phyloP scores from a whole-genome alignment of 228 moss, liverwort and hornwort genomes.

The Sphagnum magellanicum region DNA sequence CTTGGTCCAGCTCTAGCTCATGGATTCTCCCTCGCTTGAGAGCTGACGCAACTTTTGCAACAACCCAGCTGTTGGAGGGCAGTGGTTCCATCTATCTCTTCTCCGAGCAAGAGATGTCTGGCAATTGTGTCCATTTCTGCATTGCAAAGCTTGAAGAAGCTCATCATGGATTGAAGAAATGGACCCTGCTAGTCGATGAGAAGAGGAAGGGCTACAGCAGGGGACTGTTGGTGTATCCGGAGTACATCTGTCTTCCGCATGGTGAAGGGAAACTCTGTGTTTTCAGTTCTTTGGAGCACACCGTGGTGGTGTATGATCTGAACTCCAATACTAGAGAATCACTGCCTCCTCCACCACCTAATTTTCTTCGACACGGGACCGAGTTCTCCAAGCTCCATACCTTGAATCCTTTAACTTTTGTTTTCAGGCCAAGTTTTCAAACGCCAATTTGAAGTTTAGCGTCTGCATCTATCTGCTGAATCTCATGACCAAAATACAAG shows the following conservation, averaged over 20 bases:
- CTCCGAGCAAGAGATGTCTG: not conserved
- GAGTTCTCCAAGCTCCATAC: no score
- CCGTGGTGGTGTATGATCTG: not conserved
- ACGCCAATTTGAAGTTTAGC: no score
- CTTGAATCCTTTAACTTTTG: no score
- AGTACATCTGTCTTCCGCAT: conserved; percentile 1
- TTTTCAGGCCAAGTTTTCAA: no score
- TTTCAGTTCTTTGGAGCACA: not conserved
- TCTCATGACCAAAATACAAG: no score
- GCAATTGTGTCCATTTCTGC: not conserved
- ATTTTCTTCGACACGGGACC: no score
- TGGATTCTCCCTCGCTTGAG: not conserved
- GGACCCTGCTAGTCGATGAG: not conserved
- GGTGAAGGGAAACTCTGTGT: conserved; percentile 1
- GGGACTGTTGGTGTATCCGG: conserved; percentile 2
- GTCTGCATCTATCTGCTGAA: no score
- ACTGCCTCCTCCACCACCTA: no score
- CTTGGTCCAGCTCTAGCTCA: conserved; percentile 4
- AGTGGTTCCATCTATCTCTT: not conserved
- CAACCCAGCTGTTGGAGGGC: not conserved
- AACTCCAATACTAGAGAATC: no score
- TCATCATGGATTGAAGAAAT: not conserved
- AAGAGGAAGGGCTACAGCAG: not conserved
- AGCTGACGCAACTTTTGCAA: not conserved
- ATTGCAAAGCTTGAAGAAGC: not conserved